Base-by-base conservation (phyloP, 352 stramenopile species). In the Pythium phragmitis region DNA sequence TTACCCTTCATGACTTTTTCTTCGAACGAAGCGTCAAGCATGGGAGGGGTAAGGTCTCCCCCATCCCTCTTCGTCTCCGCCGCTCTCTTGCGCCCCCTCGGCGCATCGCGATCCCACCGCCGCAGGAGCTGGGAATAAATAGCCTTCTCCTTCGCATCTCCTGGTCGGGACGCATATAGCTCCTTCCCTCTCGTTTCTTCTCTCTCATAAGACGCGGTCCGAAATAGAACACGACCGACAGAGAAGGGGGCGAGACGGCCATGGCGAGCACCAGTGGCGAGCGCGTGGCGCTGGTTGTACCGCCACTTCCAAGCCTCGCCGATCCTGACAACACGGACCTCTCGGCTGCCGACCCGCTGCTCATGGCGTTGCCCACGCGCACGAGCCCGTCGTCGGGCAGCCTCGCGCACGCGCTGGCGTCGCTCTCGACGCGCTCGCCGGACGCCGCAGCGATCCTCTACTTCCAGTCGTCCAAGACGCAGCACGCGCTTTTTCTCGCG, bases 381-480 rank as follows among this genome's bases (percentile, higher is more conserved):
- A 49, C 30, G 55, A 51, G 46, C 34, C 28, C 45, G 33, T 37
- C 52, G 19, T 47, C 52, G 21, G 36, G 52, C n/a, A 45, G 23
- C 14, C 45, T 60, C 33, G 17, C 49, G 30, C 52, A 58, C 17
- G 16, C 45, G 23, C 66, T 73, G 11, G 39, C 66, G 28, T 42
- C 28, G 17, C 68, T 79, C 19, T 76, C 82, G 36, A 71, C 78
- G 13, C 79, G 69, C 0, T 30, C 72, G 7, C 66, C 75, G 3
- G 76, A 84, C 52, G 76, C 63, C 23, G 48, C 74, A 6, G 21
- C 60, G 11, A 78, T 85, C 51, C 64, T 67, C n/a, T 79, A 84
- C 34, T 82, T 77, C 57, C 67, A 72, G 12, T 57, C 73, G 2
- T 79, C 61, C 42, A 4, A 53, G 1, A 54, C 70, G n/a, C 82